Evolutionary conservation across 108 stramenopile genomes (phyloP).

Genomic region (Skeletonema costatum): DNA sequence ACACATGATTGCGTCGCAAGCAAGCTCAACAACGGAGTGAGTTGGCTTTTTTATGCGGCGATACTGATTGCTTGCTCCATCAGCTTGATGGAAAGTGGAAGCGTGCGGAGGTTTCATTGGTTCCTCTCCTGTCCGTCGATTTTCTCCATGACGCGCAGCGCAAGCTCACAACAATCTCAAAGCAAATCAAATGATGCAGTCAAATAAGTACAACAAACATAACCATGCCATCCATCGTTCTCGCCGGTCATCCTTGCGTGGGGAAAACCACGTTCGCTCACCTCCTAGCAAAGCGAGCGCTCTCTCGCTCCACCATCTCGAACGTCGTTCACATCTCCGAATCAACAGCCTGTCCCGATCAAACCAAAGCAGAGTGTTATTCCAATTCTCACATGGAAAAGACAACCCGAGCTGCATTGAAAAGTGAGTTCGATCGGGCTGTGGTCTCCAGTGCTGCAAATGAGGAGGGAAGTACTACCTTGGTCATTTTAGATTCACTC

Average conservation of each 20-base stretch:
- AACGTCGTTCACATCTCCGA: conserved; percentile 72
- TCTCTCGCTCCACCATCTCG: conserved; percentile 51
- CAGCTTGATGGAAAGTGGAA: too few relatives aligned
- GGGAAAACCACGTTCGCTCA: conserved; percentile 84
- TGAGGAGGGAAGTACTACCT: conserved; percentile 21
- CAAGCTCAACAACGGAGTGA: too few relatives aligned
- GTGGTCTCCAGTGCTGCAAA: conserved; percentile 20
- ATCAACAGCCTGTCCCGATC: conserved; percentile 60
- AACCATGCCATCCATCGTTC: conserved; percentile 78
- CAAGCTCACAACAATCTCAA: too few relatives aligned
- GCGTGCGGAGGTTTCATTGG: too few relatives aligned
- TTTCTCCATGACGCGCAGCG: too few relatives aligned
- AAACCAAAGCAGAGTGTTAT: conserved; percentile 68
- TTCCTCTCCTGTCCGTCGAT: too few relatives aligned
- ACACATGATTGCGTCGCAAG: too few relatives aligned
- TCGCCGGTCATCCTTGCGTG: conserved; percentile 81
- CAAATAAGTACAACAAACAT: neutral
- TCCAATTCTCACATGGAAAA: conserved; percentile 70
- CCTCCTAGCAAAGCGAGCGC: conserved; percentile 70
- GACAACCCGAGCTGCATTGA: conserved; percentile 75
- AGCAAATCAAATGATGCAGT: too few relatives aligned
- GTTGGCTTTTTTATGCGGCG: too few relatives aligned
- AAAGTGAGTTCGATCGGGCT: conserved; percentile 74
- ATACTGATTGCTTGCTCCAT: too few relatives aligned
- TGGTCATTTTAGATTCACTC: conserved; percentile 87